Evolutionary conservation across 2,329 filamentous ascomycete species (phyloP), one percentile per base, ranked within the genome.

Genomic region (Calonectria pteridis): DNA sequence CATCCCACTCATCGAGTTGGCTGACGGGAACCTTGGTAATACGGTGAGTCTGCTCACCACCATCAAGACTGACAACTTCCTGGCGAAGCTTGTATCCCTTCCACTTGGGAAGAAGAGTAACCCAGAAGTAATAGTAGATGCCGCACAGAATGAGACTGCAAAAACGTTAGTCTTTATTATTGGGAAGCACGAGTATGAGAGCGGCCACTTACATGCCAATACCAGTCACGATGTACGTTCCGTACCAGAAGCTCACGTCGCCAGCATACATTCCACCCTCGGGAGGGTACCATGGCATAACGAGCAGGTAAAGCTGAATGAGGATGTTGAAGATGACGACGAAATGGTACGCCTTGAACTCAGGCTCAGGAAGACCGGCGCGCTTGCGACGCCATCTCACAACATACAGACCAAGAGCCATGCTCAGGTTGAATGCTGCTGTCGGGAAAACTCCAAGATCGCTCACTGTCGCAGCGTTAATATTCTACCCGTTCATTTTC

Each of bases 241-340:
- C 92, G 76, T 94, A 94, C 90, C 91, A 94, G 82, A 94, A 94
- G 64, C 88, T 91, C 4, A 93, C 91, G 68, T 92, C 89, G 0
- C 91, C 92, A 0, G 88, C 89, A 37, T 88, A 87, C 0, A 85
- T 84, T 0, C 92, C 92, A 0, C 84, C 87, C 0, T 85, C 84
- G 0, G 92, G 93, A 1, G 92, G 92, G 75, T 91, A 92, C 92
- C 92, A 94, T 0, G 92, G 92, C 86, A 93, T 93, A 37, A 91
- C 87, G 6, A 94, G 83, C 55, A 93, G 83, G 75, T 91, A 93
- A 0, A 71, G 62, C 40, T 71, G 69, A n/a, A 71, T 71, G 10
- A 58, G 37, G 35, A 71, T 71, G 37, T 71, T 71, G 69, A 71
- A 71, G 31, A 71, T 50, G 37, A 71, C 51, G 14, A 71, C 69